Evolutionary conservation across 2,329 filamentous ascomycete species (phyloP).

Genomic region (Pyrenochaeta sp.): DNA sequence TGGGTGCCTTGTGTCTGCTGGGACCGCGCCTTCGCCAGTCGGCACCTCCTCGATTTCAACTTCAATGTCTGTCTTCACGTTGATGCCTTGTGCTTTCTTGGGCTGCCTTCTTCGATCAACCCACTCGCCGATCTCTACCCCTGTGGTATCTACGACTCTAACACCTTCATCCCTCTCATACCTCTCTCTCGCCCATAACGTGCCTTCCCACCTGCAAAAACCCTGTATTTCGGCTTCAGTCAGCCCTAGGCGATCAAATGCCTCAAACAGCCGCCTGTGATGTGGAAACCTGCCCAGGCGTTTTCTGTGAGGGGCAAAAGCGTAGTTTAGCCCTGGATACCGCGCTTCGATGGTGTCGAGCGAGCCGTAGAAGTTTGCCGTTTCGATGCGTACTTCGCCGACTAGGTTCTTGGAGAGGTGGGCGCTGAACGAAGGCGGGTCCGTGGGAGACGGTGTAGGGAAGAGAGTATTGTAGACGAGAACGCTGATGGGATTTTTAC

Average conservation of each 20-base stretch:
- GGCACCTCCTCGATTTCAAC: constrained; percentile 50
- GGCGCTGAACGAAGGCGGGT: constrained; percentile 75
- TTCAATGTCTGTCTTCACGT: constrained; percentile 54
- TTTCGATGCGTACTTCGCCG: constrained; percentile 80
- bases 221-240: constrained; percentile 74
- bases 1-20: constrained; percentile 28
- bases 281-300: constrained; percentile 80
- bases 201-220: constrained; percentile 84
- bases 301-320: constrained; percentile 74
- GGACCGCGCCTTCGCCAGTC: constrained; percentile 27
- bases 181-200: constrained; percentile 81
- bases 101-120: constrained; percentile 52
- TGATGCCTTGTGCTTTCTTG: constrained; percentile 39
- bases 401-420: constrained; percentile 76
- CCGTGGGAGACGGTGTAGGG: constrained; percentile 70
- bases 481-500: constrained; percentile 71
- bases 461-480: constrained; percentile 79
- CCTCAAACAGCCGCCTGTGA: constrained; percentile 78
- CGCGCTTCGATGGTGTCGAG: constrained; percentile 82
- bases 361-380: constrained; percentile 79
- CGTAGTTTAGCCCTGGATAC: constrained; percentile 83
- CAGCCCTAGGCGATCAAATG: constrained; percentile 74
- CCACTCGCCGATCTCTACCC: constrained; percentile 72
- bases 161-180: constrained; percentile 79
- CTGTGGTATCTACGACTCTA: constrained; percentile 74